phyloP scores from a whole-genome alignment of 2,329 filamentous ascomycete genomes.

The Colletotrichum australisinense region DNA sequence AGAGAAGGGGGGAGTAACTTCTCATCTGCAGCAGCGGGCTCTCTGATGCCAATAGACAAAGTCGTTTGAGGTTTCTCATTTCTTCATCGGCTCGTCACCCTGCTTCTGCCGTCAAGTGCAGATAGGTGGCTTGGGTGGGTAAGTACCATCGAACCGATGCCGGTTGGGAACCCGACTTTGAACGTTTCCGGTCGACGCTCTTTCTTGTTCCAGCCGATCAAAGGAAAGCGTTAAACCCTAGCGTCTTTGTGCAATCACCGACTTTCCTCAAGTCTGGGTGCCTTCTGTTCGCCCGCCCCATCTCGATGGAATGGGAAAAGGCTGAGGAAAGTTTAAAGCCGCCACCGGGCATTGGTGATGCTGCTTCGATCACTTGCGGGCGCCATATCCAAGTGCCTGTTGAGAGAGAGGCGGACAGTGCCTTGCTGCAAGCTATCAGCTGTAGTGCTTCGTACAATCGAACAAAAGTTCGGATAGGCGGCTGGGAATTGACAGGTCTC shows the following conservation, averaged over 20 bases:
- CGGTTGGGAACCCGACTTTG: not conserved
- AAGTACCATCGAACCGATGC: not conserved
- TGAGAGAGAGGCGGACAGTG: not conserved
- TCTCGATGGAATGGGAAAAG: not conserved
- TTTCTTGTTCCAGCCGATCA: not conserved
- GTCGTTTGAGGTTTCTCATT: not conserved
- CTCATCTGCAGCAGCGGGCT: not conserved
- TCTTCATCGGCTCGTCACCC: not conserved
- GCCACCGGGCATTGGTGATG: not conserved
- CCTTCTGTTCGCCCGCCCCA: too few relatives aligned
- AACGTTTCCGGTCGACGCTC: not conserved
- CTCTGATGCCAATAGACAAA: not conserved
- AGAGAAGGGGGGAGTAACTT: not conserved
- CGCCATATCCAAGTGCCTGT: not conserved
- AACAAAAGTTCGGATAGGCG: not conserved
- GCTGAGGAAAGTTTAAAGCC: too few relatives aligned
- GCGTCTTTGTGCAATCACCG: not conserved
- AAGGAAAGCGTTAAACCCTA: not conserved
- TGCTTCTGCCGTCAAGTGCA: not conserved
- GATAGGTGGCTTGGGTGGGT: too few relatives aligned
- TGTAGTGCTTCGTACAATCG: not conserved
- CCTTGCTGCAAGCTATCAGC: not conserved
- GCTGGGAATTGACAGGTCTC: not conserved
- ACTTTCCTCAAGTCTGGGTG: not conserved
- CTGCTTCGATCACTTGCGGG: not conserved